phyloP scores from a whole-genome alignment of 2,329 filamentous ascomycete species.

The Tolypocladium guangdongense region DNA sequence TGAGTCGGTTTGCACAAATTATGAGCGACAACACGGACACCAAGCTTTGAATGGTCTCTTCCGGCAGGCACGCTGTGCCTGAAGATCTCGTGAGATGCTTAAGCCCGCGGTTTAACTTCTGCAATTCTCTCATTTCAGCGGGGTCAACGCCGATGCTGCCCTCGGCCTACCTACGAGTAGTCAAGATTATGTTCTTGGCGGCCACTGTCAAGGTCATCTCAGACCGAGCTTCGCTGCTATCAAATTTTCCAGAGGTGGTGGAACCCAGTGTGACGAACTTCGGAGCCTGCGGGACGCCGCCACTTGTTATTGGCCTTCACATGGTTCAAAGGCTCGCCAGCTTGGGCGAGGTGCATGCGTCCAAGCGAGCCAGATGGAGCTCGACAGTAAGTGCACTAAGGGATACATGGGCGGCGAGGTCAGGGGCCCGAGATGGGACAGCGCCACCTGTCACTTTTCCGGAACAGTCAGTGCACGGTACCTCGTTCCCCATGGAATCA shows the following conservation, averaged over 20 bases:
- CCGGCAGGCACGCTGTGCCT: slow-evolving; percentile 5
- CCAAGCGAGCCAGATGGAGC: slow-evolving; percentile 22
- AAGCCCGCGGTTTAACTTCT: slow-evolving; percentile 24
- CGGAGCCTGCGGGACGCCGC: slow-evolving; percentile 21
- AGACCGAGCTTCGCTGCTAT: slow-evolving; percentile 22
- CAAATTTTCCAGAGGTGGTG: slow-evolving; percentile 24
- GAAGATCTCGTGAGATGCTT: slow-evolving; percentile 21
- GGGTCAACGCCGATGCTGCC: slow-evolving; percentile 22
- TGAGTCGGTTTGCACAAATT: background rate
- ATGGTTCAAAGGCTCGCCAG: slow-evolving; percentile 21
- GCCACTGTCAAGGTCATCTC: slow-evolving; percentile 22
- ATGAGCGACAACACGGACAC: background rate
- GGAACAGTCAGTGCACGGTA: background rate
- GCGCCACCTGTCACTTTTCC: background rate
- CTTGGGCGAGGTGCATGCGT: slow-evolving; percentile 16
- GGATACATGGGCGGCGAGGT: background rate
- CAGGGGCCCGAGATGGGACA: background rate
- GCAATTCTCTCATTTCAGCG: slow-evolving; percentile 26
- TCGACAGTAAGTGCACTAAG: slow-evolving; percentile 13
- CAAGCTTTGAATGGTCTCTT: background rate
- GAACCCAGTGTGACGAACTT: slow-evolving; percentile 21
- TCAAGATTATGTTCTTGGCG: slow-evolving; percentile 26
- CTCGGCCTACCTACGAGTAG: slow-evolving; percentile 23
- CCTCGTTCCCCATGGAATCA: background rate
- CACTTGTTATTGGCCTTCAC: slow-evolving; percentile 21